Evolutionary conservation across 129 eudicot genomes (phyloP).

Genomic region (Lonicera japonica): DNA sequence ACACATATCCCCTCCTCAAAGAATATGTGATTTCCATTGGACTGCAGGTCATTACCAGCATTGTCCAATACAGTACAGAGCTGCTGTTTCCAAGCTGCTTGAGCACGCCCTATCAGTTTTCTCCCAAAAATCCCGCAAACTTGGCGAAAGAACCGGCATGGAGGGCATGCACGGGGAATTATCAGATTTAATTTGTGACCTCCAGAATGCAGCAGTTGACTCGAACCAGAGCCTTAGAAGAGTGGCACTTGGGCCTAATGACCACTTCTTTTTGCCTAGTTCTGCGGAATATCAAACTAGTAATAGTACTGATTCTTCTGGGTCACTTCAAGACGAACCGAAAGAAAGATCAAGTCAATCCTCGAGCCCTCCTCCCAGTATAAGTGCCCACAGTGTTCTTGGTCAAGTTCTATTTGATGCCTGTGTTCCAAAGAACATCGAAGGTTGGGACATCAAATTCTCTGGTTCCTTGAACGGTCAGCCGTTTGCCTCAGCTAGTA

Average conservation of each 20-base stretch:
- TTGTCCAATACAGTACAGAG: conserved; percentile 46
- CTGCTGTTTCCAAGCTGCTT: conserved; percentile 56
- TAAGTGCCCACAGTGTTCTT: conserved; percentile 64
- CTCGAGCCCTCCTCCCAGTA: conserved; percentile 36
- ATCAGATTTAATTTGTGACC: conserved; percentile 66
- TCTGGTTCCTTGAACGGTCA: conserved; percentile 56
- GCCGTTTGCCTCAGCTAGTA: conserved; percentile 56
- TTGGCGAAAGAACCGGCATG: conserved; percentile 41
- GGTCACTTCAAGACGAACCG: conserved; percentile 46
- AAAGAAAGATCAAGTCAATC: conserved; percentile 40
- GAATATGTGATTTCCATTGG: neutral
- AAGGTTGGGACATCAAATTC: conserved; percentile 90
- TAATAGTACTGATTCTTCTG: conserved; percentile 28
- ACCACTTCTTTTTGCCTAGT: conserved; percentile 71
- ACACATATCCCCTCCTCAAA: too few relatives aligned
- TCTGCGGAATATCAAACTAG: conserved; percentile 38
- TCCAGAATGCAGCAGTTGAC: conserved; percentile 80
- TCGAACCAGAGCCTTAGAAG: conserved; percentile 71
- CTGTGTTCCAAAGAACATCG: conserved; percentile 85
- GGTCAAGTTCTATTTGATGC: conserved; percentile 71
- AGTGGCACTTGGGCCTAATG: conserved; percentile 68
- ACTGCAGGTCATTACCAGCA: conserved; percentile 51
- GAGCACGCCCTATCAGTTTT: conserved; percentile 49
- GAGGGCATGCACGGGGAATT: conserved; percentile 55
- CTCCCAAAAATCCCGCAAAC: conserved; percentile 39